Evolutionary conservation across 1,284 basidiomycete species (phyloP).

Genomic region (Irpex lacteus): DNA sequence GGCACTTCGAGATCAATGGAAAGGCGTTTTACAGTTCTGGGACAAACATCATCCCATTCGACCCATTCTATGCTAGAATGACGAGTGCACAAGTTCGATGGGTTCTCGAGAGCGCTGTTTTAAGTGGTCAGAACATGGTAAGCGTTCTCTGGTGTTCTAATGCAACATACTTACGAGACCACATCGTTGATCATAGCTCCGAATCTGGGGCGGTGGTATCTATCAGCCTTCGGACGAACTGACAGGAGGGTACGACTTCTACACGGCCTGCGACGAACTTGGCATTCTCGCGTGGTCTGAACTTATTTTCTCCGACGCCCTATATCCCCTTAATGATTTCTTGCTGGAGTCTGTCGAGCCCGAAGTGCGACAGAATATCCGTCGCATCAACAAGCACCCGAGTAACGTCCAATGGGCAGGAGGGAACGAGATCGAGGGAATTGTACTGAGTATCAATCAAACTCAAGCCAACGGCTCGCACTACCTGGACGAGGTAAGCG

Average conservation of each 20-base stretch:
- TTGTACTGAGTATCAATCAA: slow-evolving; percentile 39
- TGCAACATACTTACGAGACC: background rate
- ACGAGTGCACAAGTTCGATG: slow-evolving; percentile 50
- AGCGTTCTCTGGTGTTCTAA: slow-evolving; percentile 5
- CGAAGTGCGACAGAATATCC: slow-evolving; percentile 59
- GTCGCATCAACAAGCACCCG: slow-evolving; percentile 53
- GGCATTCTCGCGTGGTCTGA: slow-evolving; percentile 68
- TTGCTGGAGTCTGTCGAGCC: slow-evolving; percentile 50
- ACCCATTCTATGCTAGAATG: slow-evolving; percentile 54
- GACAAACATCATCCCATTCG: slow-evolving; percentile 59
- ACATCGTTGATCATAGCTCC: slow-evolving; percentile 33
- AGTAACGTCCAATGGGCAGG: slow-evolving; percentile 62
- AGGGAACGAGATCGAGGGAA: slow-evolving; percentile 61
- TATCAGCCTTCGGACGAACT: slow-evolving; percentile 34
- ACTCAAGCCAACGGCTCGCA: slow-evolving; percentile 39
- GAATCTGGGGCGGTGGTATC: slow-evolving; percentile 56
- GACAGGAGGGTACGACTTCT: slow-evolving; percentile 55
- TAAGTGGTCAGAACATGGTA: slow-evolving; percentile 60
- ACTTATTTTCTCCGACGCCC: slow-evolving; percentile 58
- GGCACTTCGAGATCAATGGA: slow-evolving; percentile 58
- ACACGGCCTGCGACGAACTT: slow-evolving; percentile 58
- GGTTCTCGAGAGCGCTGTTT: slow-evolving; percentile 53
- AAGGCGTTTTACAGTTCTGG: slow-evolving; percentile 53
- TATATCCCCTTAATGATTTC: slow-evolving; percentile 56
- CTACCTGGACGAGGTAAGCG: slow-evolving; percentile 47